Conservation (phyloP, 2,329 filamentous ascomycete genomes). For the Alternaria angustiovoidea region DNA sequence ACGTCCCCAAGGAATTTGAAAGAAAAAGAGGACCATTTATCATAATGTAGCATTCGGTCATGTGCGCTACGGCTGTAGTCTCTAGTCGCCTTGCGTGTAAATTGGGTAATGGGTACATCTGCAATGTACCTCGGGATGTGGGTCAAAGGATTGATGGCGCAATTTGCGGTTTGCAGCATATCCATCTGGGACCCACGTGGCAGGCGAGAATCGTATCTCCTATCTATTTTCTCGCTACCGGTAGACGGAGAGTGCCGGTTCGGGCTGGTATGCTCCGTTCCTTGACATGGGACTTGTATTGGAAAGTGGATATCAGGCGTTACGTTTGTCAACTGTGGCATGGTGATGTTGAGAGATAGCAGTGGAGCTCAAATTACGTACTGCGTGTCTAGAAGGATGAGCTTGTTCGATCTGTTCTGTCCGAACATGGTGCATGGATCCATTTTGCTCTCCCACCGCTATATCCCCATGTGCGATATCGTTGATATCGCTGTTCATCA, state of each 20-base stretch:
- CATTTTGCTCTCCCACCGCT: not conserved
- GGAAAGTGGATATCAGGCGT: not conserved
- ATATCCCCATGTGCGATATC: not conserved
- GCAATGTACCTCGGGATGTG: not conserved
- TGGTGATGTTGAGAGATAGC: not conserved
- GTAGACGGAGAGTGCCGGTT: not conserved
- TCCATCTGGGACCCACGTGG: constrained; percentile 1
- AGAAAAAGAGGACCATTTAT: not conserved
- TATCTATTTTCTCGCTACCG: not conserved
- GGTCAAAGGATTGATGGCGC: not conserved
- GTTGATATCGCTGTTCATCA: not conserved
- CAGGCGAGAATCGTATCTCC: not conserved
- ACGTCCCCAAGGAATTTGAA: not conserved
- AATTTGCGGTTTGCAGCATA: not conserved
- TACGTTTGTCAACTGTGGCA: not conserved
- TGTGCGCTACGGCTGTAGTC: not conserved
- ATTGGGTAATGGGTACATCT: not conserved
- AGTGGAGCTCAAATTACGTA: constrained; percentile 1
- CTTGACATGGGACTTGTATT: not conserved
- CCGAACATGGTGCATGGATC: not conserved
- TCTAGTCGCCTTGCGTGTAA: not conserved
- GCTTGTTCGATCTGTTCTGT: not conserved
- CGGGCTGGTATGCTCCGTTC: not conserved
- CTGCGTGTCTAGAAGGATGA: not conserved
- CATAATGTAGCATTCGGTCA: not conserved